Evolutionary conservation across 2,329 filamentous ascomycete genomes (phyloP).

Genomic region (Microsporum audouinii): DNA sequence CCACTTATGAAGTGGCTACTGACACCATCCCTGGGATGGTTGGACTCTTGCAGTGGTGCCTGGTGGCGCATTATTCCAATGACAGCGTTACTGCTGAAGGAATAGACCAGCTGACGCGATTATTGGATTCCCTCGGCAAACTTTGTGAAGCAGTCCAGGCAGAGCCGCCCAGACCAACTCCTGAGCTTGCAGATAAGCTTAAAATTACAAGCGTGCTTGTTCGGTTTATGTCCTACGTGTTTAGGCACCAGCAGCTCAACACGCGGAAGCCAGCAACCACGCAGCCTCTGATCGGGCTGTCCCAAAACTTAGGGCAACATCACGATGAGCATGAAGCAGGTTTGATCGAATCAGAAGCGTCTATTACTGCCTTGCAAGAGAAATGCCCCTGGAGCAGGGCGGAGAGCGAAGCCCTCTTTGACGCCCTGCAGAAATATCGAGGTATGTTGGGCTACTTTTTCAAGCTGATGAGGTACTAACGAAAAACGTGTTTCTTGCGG

Average conservation of each 20-base stretch:
- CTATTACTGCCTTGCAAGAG: not conserved
- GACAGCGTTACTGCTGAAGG: slow-evolving; percentile 5
- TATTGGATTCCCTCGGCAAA: slow-evolving; percentile 6
- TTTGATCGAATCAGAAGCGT: not conserved
- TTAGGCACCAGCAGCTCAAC: not conserved
- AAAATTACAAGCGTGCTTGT: slow-evolving; percentile 8
- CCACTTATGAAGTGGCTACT: not conserved
- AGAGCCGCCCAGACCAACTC: not conserved
- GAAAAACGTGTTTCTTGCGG: not conserved
- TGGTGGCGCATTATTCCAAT: slow-evolving; percentile 12
- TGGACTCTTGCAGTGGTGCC: slow-evolving; percentile 11
- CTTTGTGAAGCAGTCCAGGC: slow-evolving; percentile 10
- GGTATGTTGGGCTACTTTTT: not conserved
- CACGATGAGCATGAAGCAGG: not conserved
- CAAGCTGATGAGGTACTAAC: not conserved
- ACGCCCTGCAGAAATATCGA: slow-evolving; percentile 7
- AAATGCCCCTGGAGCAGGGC: not conserved
- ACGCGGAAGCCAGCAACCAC: not conserved
- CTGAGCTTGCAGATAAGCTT: slow-evolving; percentile 8
- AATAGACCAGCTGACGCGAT: slow-evolving; percentile 8
- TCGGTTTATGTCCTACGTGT: slow-evolving; percentile 11
- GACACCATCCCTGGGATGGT: slow-evolving; percentile 10
- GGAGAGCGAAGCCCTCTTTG: slow-evolving; percentile 2
- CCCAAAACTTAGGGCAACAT: not conserved
- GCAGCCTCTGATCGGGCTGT: not conserved